Base-by-base conservation (phyloP, 805 yeast genomes). In the Maudiozyma saulgeensis region DNA sequence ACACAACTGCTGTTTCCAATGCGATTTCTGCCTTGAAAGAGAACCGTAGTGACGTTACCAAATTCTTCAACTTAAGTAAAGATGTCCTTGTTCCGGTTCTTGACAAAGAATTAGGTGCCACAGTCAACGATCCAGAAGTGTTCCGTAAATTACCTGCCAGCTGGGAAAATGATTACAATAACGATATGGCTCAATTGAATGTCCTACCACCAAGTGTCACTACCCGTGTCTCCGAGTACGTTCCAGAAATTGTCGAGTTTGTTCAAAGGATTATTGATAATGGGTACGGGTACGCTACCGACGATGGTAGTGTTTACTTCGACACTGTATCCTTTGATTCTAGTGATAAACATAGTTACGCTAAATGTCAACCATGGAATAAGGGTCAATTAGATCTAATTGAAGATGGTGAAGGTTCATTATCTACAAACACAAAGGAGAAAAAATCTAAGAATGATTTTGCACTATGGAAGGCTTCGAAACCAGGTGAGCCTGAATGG, bases 401-500 rank as follows among this genome's bases (percentile, higher is more conserved):
- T 49, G 84, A 83, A 48, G 99, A 93, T 58, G 99, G 96, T 51
- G 99, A 93, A 68, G 99, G 99, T 31, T 82, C 95, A 9, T 72
- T 91, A 47, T 69, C 82, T 13, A 62, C 68, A 49, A 72, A 59
- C 16, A 68, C 75, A 12, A 73, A 73, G 41, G 81, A 84, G 23
- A 91, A 93, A 69, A 77, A 74, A 57, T 82, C 81, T 49, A 68
- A 84, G 2, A 84, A 87, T 21, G 99, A 93, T 67, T 93, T 93
- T 69, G 99, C 99, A 0, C 75, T 93, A 35, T 93, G 99, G 99
- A 93, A 93, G 66, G 80, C 90, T 0, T 85, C 96, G 7, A 93
- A 93, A 65, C 91, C 96, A 7, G 99, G 99, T 59, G 99, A 93
- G 70, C 99, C 99, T 23, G 78, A 81, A 44, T 93, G 98, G 98